Evolutionary conservation across 2,329 filamentous ascomycete genomes (phyloP).

Genomic region (Pestalotiopsis sp.): DNA sequence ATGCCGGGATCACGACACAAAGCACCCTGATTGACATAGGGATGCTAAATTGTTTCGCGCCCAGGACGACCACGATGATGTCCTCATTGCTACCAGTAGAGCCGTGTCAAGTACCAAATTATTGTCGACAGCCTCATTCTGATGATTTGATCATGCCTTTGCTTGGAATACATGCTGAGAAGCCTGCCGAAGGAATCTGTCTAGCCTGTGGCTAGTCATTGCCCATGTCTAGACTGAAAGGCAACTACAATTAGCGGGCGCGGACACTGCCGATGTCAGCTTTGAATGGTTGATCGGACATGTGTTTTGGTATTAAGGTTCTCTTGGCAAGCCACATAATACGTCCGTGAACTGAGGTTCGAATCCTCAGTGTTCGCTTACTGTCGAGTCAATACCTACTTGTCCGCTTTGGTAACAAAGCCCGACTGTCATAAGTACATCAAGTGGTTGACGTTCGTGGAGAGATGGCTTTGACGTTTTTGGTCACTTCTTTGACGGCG

Average conservation of each 20-base stretch:
- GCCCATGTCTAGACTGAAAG: neutral
- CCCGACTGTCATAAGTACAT: neutral
- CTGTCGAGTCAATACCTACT: neutral
- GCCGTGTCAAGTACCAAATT: neutral
- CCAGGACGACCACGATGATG: neutral
- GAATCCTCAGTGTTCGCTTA: neutral
- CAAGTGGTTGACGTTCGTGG: neutral
- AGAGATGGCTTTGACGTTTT: neutral
- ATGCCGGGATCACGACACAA: neutral
- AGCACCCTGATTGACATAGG: neutral
- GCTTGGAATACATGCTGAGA: neutral
- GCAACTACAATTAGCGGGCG: neutral
- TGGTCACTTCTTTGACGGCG: neutral
- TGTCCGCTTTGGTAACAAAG: neutral
- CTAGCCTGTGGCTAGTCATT: neutral
- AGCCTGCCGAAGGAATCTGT: neutral
- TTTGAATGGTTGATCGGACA: neutral
- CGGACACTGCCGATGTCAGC: neutral
- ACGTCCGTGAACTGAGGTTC: neutral
- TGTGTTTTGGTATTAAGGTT: neutral
- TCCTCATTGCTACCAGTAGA: neutral
- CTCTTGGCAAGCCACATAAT: conserved; percentile 9
- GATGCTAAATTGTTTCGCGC: neutral
- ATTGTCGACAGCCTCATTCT: neutral
- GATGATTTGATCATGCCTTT: neutral